These are phyloP conservation scores for Bryoglossum gracile DNA, from an alignment of 495 filamentous ascomycete species.

Conservation along the genomic window DNA sequence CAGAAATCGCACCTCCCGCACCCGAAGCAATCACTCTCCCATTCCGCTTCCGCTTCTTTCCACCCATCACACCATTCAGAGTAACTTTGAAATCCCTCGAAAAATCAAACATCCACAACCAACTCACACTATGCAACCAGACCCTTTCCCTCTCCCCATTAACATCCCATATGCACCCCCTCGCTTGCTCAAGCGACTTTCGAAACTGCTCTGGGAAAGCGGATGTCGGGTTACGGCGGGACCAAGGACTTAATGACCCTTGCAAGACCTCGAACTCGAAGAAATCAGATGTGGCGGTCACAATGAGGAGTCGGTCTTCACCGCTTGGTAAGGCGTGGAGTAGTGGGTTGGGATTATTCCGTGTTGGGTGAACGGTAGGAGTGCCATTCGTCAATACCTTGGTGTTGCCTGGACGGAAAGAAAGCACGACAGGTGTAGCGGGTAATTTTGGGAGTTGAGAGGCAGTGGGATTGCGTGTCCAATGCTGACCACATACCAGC, in stretches of 20 bases:
- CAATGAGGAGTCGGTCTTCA: conserved; percentile 60
- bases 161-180: conserved; percentile 81
- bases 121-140: conserved; percentile 80
- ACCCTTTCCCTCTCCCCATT: conserved; percentile 48
- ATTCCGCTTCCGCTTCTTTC: conserved; percentile 28
- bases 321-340: conserved; percentile 32
- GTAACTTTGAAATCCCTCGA: conserved; percentile 51
- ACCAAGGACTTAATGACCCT: conserved; percentile 77
- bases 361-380: conserved; percentile 34
- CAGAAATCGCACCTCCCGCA: conserved; percentile 54
- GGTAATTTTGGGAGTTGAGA: conserved; percentile 72
- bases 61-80: conserved; percentile 5
- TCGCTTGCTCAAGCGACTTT: conserved; percentile 63
- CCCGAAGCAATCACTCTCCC: conserved; percentile 35
- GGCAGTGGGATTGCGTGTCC: conserved; percentile 59
- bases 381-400: conserved; percentile 26
- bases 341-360: conserved; percentile 40
- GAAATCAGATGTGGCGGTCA: conserved; percentile 70
- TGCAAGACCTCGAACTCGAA: conserved; percentile 67
- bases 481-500: conserved; percentile 38
- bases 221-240: conserved; percentile 67
- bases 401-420: conserved; percentile 56
- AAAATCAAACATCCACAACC: conserved; percentile 91
- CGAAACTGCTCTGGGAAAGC: conserved; percentile 67
- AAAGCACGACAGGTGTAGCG: conserved; percentile 59